Evolutionary conservation across 768 basidiomycete species (phyloP).

Genomic region (Termitomyces sp.): DNA sequence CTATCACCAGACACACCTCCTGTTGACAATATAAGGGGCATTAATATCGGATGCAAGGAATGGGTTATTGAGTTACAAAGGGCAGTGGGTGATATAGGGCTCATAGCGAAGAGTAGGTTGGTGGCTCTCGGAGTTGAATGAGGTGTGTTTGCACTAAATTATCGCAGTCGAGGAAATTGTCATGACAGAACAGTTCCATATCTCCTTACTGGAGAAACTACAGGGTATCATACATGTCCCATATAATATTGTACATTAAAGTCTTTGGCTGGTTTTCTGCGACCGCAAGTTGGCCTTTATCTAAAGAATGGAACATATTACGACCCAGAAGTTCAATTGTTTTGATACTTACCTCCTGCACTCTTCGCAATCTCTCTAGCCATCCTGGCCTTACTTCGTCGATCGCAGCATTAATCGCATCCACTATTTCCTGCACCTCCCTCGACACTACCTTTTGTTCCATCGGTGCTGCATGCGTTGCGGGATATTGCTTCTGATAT

Average conservation of each 20-base stretch:
- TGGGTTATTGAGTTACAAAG: slow-evolving; percentile 70
- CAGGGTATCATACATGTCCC: not conserved
- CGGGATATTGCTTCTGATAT: not conserved
- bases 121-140: slow-evolving; percentile 34
- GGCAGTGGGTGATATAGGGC: slow-evolving; percentile 67
- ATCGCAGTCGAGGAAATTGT: not conserved
- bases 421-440: slow-evolving; percentile 49
- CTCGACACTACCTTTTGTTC: slow-evolving; percentile 32
- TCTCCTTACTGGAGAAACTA: not conserved
- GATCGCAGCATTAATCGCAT: slow-evolving; percentile 47
- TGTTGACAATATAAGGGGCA: slow-evolving; percentile 27
- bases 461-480: slow-evolving; percentile 27
- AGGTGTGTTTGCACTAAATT: slow-evolving; percentile 8
- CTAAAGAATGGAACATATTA: not conserved
- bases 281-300: slow-evolving; percentile 12
- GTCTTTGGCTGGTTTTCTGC: slow-evolving; percentile 4
- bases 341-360: slow-evolving; percentile 37
- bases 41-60: slow-evolving; percentile 32
- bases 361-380: slow-evolving; percentile 47
- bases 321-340: not conserved
- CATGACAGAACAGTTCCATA: not conserved
- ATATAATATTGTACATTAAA: slow-evolving; percentile 8
- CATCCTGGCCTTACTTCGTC: slow-evolving; percentile 56
- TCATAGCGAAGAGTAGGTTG: slow-evolving; percentile 71
- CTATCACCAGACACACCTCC: slow-evolving; percentile 36